Evolutionary conservation across 192 early-diverging fungal genomes (phyloP).

Genomic region (Podila horticola): DNA sequence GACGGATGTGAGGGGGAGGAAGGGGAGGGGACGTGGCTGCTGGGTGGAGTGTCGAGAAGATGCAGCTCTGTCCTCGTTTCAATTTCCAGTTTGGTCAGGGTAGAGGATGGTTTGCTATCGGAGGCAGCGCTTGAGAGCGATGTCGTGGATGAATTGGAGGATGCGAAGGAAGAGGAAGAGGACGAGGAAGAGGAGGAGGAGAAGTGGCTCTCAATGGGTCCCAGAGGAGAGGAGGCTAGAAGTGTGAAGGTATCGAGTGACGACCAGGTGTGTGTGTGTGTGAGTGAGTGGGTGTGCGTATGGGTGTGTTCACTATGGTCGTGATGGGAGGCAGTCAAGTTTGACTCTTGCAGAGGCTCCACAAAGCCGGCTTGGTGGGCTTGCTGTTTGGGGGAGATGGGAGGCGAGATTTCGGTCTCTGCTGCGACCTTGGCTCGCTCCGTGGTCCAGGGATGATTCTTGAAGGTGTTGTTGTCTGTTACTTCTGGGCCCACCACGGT

Average conservation of each 20-base stretch:
- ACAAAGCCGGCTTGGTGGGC: constrained; percentile 28
- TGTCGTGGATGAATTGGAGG: constrained; percentile 16
- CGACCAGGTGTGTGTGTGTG: constrained; percentile 2
- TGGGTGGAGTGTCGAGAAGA: neutral
- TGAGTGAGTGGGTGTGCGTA: neutral
- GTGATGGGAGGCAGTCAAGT: constrained; percentile 12
- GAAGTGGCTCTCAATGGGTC: no score
- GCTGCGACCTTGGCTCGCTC: constrained; percentile 45
- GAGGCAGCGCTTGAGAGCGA: neutral
- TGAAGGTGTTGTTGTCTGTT: constrained; percentile 7
- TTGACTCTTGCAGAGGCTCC: constrained; percentile 36
- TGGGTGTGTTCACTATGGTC: neutral
- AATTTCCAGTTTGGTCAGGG: neutral
- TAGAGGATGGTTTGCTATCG: neutral
- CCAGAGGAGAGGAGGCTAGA: neutral
- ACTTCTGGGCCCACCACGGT: no score
- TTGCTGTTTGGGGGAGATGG: constrained; percentile 44
- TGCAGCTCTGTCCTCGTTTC: neutral
- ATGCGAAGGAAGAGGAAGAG: constrained; percentile 12
- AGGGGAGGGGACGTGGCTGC: constrained; percentile 1
- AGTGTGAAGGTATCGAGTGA: constrained; percentile 9
- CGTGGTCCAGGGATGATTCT: constrained; percentile 40
- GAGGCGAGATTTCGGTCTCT: constrained; percentile 38
- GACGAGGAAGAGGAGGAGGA: constrained; percentile 36
- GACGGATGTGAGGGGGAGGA: neutral